Evolutionary conservation across 129 eudicot species (phyloP).

Genomic region (Flaveria brownii): DNA sequence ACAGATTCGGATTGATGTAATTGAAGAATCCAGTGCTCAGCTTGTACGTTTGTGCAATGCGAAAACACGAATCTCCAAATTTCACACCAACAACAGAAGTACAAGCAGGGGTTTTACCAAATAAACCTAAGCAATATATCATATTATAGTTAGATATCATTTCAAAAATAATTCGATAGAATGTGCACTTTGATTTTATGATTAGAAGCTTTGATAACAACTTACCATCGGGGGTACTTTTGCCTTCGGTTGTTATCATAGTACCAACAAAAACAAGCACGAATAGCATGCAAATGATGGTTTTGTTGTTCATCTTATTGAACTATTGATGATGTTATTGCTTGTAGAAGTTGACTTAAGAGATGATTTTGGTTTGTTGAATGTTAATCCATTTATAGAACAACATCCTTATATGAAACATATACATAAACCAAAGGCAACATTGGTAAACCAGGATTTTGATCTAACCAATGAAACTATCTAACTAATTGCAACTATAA

Average conservation of each 20-base stretch:
- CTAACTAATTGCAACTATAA: background rate
- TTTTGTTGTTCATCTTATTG: constrained; percentile 2
- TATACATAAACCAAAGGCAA: background rate
- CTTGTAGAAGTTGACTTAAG: background rate
- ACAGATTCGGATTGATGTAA: constrained; percentile 27
- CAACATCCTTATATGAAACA: background rate
- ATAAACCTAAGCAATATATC: background rate
- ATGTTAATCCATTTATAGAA: constrained; percentile 12
- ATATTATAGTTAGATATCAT: too few species aligned
- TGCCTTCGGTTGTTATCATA: too few species aligned
- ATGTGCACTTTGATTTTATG: background rate
- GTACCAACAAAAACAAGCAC: background rate
- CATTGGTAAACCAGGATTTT: too few species aligned
- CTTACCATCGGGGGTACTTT: background rate
- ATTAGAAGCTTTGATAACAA: background rate
- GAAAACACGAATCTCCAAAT: constrained; percentile 44
- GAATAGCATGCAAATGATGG: constrained; percentile 11
- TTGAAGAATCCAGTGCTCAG: background rate
- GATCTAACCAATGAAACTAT: background rate
- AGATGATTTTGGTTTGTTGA: background rate
- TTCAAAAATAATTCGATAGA: too few species aligned
- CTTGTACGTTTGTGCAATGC: constrained; percentile 9
- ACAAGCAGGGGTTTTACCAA: constrained; percentile 7
- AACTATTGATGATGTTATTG: background rate
- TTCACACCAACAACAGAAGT: constrained; percentile 36